Evolutionary conservation across 352 stramenopile genomes (phyloP).

Genomic region (Thraustochytrium striatum): DNA sequence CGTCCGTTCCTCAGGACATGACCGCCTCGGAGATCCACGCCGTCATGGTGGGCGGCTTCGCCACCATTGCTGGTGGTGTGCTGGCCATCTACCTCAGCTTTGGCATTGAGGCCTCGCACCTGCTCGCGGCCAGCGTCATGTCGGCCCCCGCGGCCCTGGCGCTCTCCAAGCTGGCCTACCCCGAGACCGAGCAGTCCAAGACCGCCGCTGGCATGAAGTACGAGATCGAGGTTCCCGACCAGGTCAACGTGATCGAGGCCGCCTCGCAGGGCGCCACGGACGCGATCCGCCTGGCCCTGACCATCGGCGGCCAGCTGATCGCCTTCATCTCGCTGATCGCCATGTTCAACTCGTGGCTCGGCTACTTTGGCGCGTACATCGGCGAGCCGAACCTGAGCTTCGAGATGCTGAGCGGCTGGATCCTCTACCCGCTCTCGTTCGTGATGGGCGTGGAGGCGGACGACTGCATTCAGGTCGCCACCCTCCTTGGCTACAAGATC

Average conservation of each 20-base stretch:
- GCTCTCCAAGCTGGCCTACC: slow-evolving; percentile 6
- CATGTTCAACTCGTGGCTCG: neutral
- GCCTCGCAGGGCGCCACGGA: neutral
- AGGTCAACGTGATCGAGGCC: neutral
- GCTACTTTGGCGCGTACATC: neutral
- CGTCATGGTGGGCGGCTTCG: slow-evolving; percentile 9
- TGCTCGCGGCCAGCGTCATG: neutral
- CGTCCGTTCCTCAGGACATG: slow-evolving; percentile 1
- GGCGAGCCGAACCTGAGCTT: neutral
- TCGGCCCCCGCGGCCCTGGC: neutral
- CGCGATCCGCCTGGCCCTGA: neutral
- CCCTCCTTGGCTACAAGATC: neutral
- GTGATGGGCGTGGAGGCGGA: neutral
- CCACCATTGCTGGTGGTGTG: slow-evolving; percentile 22
- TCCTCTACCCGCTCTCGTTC: slow-evolving; percentile 3
- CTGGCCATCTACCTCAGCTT: neutral
- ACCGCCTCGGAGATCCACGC: slow-evolving; percentile 5
- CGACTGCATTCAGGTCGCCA: neutral
- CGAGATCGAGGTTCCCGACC: neutral
- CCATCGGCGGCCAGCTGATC: neutral
- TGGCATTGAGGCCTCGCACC: neutral
- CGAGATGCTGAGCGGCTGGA: neutral
- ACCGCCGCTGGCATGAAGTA: neutral
- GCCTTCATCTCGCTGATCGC: neutral
- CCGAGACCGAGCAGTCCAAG: neutral